Evolutionary conservation across 2,329 filamentous ascomycete species (phyloP), one percentile per base, ranked within the genome.

Genomic region (Fusarium mexicanum): DNA sequence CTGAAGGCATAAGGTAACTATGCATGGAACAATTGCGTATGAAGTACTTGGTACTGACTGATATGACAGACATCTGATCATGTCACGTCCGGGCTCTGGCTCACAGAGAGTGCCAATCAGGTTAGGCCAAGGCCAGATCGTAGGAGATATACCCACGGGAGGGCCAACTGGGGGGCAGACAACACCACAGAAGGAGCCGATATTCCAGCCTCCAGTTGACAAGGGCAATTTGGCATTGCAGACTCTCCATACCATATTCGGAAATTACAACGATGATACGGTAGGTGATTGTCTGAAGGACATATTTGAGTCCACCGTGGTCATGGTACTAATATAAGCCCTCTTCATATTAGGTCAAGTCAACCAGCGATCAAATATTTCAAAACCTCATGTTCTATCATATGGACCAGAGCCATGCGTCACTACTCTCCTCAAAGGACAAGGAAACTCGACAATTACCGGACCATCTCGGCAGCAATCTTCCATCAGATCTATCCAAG

Each of bases 201-300:
- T 41, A 8, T 41, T 41, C 38, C 38, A 14, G 38, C 12, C 38
- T 6, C 38, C 20, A 4, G 38, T 22, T 4, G 20, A 12, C 8
- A 14, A 41, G 14, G 9, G 38, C 20, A 3, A 41, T 22, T 22
- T 41, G 38, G 38, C 7, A 41, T 13, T 41, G 12, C 12, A 41
- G 13, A 41, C 2, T 11, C 38, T 41, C 11, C 20, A 41, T 41
- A 12, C 38, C 38, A 41, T 41, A 13, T 14, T 41, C 20, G 38
- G 8, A 41, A 22, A 41, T 13, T 41, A 41, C 3, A 41, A 41
- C 20, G 38, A 41, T 14, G 20, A 41, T 41, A 22, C 38, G 8
- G 38, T 41, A 22, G 5, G 12, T 1, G 2, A 14, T 14, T 22
- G 12, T 7, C 1, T 22, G 14, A 3, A 6, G 11, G 12, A 14